phyloP scores from a whole-genome alignment of 768 basidiomycete species.

The Naganishia onofrii region DNA sequence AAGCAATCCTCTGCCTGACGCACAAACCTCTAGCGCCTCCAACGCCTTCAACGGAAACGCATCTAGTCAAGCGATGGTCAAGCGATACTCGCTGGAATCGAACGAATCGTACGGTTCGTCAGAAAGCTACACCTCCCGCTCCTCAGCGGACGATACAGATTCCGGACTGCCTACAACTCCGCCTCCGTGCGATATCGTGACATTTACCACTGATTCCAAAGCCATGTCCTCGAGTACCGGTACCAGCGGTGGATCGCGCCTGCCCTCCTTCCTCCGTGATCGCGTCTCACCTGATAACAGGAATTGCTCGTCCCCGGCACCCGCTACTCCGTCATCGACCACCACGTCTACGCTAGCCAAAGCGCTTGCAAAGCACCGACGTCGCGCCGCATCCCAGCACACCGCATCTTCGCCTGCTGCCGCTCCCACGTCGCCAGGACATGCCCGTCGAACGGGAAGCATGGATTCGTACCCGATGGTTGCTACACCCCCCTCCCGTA shows the following conservation, averaged over 20 bases:
- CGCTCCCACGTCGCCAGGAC: not conserved
- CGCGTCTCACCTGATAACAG: not conserved
- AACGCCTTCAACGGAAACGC: not conserved
- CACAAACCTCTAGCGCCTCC: not conserved
- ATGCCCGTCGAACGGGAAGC: not conserved
- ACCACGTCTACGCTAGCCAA: not conserved
- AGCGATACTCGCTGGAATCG: constrained; percentile 2
- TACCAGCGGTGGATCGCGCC: not conserved
- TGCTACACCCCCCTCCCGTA: not conserved
- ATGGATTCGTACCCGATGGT: not conserved
- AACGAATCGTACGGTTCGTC: not conserved
- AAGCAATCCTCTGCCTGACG: not conserved
- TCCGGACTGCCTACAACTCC: not conserved
- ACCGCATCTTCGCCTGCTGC: not conserved
- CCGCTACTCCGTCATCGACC: not conserved
- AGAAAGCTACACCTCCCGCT: not conserved
- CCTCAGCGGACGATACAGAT: not conserved
- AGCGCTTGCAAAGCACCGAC: constrained; percentile 9
- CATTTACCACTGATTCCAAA: not conserved
- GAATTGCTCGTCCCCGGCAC: not conserved
- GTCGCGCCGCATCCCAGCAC: not conserved
- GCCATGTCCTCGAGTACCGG: not conserved
- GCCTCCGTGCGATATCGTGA: not conserved
- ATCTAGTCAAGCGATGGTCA: not conserved
- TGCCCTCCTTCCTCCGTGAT: not conserved